phyloP scores from a whole-genome alignment of 495 filamentous ascomycete species.

The Trichoderma reesei region DNA sequence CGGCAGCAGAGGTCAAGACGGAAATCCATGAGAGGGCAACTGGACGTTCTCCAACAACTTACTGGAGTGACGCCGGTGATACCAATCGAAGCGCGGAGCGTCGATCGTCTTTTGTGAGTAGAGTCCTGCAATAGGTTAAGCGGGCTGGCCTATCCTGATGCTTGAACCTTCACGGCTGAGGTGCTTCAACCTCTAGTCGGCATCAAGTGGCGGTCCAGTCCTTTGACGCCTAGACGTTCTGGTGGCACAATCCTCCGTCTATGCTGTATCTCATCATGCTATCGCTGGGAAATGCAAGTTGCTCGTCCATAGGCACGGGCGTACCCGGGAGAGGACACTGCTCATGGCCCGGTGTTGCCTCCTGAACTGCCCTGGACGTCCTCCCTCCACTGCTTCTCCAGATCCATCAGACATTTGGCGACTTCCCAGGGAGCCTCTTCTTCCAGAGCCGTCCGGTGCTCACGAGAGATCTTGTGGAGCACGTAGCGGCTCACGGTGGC shows the following conservation, averaged over 20 bases:
- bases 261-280: background rate
- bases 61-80: too few species aligned
- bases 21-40: too few species aligned
- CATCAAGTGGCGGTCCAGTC: background rate
- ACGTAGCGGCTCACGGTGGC: constrained; percentile 57
- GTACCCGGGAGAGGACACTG: background rate
- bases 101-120: too few species aligned
- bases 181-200: background rate
- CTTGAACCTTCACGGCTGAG: too few species aligned
- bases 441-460: constrained; percentile 39
- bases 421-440: constrained; percentile 41
- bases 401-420: constrained; percentile 37
- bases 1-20: too few species aligned
- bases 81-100: too few species aligned
- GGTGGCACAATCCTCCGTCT: background rate
- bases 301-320: background rate
- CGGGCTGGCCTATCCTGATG: too few species aligned
- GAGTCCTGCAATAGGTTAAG: too few species aligned
- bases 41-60: too few species aligned
- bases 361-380: constrained; percentile 7
- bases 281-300: background rate
- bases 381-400: constrained; percentile 29
- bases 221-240: background rate
- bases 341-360: background rate
- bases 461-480: constrained; percentile 46